These are phyloP conservation scores for Russula compacta DNA, from an alignment of 768 basidiomycete species.

Conservation along the genomic window DNA sequence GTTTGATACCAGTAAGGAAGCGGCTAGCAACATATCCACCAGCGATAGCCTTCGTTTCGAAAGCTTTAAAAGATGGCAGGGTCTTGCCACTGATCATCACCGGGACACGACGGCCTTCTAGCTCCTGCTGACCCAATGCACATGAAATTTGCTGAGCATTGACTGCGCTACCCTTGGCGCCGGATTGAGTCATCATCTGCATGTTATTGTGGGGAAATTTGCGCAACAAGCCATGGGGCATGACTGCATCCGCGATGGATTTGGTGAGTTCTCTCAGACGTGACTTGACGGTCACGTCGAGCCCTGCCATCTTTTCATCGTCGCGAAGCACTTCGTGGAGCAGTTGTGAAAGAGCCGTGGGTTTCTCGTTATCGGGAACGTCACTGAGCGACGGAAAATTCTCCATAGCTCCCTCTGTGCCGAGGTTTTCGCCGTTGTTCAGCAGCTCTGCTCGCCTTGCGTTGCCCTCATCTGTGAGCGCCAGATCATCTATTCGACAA, in stretches of 20 bases:
- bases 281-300: conserved; percentile 87
- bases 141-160: conserved; percentile 99
- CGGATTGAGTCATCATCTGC: conserved; percentile 98
- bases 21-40: conserved; percentile 98
- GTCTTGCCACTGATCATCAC: conserved; percentile 99
- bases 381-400: conserved; percentile 71
- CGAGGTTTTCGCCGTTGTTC: conserved; percentile 56
- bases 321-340: conserved; percentile 91
- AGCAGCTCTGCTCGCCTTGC: conserved; percentile 57
- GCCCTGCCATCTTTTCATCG: conserved; percentile 93
- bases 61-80: conserved; percentile 90
- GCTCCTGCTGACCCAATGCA: conserved; percentile 90
- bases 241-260: conserved; percentile 78
- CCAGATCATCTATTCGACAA: conserved; percentile 97
- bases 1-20: conserved; percentile 95
- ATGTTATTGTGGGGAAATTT: conserved; percentile 98
- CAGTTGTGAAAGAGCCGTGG: conserved; percentile 48
- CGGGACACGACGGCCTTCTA: conserved; percentile 97
- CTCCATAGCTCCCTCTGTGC: conserved; percentile 82
- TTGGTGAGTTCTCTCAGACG: conserved; percentile 81
- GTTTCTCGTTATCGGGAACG: conserved; percentile 44
- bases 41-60: conserved; percentile 96
- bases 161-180: conserved; percentile 95
- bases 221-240: conserved; percentile 81
- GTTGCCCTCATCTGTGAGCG: conserved; percentile 79